phyloP scores from a whole-genome alignment of 1,284 basidiomycete genomes.

The Leccinum brunneo-olivaceum region DNA sequence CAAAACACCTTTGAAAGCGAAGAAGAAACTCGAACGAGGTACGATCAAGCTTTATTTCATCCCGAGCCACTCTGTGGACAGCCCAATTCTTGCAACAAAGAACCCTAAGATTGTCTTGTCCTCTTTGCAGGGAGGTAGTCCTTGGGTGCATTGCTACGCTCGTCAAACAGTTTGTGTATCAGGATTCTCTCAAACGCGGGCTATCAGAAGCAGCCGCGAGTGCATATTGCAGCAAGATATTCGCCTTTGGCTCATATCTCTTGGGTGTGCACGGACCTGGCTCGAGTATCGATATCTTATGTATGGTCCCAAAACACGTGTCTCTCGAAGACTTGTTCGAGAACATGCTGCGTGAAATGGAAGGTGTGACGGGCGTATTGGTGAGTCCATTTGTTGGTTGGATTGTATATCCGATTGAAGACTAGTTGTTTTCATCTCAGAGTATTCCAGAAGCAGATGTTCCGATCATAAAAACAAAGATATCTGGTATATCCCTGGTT shows the following conservation, averaged over 20 bases:
- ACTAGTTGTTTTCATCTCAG: slow-evolving; percentile 36
- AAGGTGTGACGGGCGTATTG: slow-evolving; percentile 86
- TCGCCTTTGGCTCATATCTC: slow-evolving; percentile 95
- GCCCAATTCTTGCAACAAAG: slow-evolving; percentile 4
- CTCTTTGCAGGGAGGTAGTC: slow-evolving; percentile 77
- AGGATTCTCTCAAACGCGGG: slow-evolving; percentile 73
- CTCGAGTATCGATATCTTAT: slow-evolving; percentile 97
- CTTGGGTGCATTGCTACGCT: slow-evolving; percentile 85
- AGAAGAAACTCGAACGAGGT: slow-evolving; percentile 84
- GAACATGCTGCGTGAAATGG: slow-evolving; percentile 79
- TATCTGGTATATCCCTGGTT: slow-evolving; percentile 91
- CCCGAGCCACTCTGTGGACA: slow-evolving; percentile 8
- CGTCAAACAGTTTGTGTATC: slow-evolving; percentile 91
- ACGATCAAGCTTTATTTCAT: slow-evolving; percentile 14
- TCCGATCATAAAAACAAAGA: slow-evolving; percentile 89
- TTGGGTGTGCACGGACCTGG: slow-evolving; percentile 96
- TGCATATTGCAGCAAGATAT: slow-evolving; percentile 95
- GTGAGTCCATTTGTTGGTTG: slow-evolving; percentile 43
- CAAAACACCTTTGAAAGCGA: slow-evolving; percentile 89
- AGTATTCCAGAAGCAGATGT: slow-evolving; percentile 96
- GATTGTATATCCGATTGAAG: background rate
- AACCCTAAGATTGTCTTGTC: slow-evolving; percentile 21
- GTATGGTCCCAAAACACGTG: slow-evolving; percentile 95
- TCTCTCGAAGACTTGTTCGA: slow-evolving; percentile 94
- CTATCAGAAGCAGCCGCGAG: slow-evolving; percentile 83